Conservation (phyloP, 768 basidiomycete species). For the Suillus discolor region DNA sequence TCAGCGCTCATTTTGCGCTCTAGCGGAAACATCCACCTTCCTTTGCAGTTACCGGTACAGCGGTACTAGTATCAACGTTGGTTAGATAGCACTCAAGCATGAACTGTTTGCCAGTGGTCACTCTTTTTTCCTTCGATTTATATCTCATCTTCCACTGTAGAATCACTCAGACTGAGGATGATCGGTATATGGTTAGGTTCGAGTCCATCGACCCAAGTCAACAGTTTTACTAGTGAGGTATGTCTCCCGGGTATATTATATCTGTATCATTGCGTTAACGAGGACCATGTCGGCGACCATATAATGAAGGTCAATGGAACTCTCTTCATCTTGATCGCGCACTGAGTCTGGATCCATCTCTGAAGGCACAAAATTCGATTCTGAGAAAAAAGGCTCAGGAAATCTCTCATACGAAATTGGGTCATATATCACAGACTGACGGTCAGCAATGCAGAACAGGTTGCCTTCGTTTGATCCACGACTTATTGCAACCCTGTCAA, state of each 20-base stretch:
- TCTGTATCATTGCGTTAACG: neutral
- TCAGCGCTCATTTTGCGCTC: neutral
- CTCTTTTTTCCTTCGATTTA: neutral
- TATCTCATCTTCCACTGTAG: neutral
- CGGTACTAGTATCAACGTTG: neutral
- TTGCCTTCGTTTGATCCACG: neutral
- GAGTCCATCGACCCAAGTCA: too few relatives aligned
- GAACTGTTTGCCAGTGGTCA: neutral
- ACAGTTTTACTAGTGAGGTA: neutral
- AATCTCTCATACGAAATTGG: neutral
- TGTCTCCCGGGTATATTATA: neutral
- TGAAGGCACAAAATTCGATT: neutral
- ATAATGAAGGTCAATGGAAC: neutral
- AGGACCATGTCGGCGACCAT: neutral
- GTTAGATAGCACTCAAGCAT: neutral
- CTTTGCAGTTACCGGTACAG: neutral
- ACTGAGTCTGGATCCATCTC: neutral
- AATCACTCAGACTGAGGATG: neutral
- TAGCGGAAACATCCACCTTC: neutral
- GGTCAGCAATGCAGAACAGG: neutral
- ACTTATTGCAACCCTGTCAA: neutral
- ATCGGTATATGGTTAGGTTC: neutral
- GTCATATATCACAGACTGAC: neutral
- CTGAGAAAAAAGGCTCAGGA: neutral
- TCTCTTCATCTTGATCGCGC: neutral